Evolutionary conservation across 768 basidiomycete species (phyloP).

Genomic region (Termitomyces heimii): DNA sequence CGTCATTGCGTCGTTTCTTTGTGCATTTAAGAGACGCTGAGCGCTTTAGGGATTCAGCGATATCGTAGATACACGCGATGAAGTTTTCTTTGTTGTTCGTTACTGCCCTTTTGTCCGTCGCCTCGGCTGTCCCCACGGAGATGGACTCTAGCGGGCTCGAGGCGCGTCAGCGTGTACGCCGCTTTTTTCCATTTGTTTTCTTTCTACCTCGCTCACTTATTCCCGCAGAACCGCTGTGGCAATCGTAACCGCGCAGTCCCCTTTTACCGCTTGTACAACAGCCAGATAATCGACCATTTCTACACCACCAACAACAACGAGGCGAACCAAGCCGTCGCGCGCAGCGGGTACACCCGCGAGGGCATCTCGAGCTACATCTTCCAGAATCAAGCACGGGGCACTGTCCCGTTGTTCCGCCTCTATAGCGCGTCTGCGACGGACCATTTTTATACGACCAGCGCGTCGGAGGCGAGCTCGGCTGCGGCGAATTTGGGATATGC

Average conservation of each 20-base stretch:
- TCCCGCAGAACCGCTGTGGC: not conserved
- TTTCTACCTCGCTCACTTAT: no score
- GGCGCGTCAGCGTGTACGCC: not conserved
- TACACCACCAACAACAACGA: slow-evolving; percentile 9
- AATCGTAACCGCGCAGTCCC: not conserved
- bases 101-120: not conserved
- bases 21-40: not conserved
- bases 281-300: slow-evolving; percentile 6
- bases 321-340: not conserved
- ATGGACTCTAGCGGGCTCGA: not conserved
- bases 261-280: not conserved
- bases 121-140: not conserved
- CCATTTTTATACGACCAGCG: slow-evolving; percentile 18
- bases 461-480: slow-evolving; percentile 10
- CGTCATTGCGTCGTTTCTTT: not conserved
- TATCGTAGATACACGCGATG: not conserved
- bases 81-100: slow-evolving; percentile 3
- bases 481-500: slow-evolving; percentile 8
- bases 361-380: slow-evolving; percentile 12
- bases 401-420: slow-evolving; percentile 17
- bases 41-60: no score
- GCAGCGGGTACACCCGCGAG: not conserved
- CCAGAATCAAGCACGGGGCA: not conserved
- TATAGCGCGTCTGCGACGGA: slow-evolving; percentile 9
- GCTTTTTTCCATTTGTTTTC: not conserved